Base-by-base conservation (phyloP, 1,284 basidiomycete species). In the Macrocystidia cucumis region DNA sequence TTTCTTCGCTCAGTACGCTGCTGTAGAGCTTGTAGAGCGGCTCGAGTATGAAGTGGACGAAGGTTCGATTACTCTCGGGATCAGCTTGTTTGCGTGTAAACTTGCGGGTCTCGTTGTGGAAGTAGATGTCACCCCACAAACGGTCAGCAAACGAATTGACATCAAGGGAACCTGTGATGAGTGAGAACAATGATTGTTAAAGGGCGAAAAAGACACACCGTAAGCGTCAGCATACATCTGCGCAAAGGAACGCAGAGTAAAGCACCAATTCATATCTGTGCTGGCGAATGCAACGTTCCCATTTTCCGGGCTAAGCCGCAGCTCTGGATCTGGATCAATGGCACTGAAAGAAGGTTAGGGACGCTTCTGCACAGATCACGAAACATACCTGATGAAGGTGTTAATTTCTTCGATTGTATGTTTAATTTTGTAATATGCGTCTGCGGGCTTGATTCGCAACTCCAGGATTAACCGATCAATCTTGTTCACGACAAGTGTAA, bases 381-480 rank as follows among this genome's bases (percentile, higher is more conserved):
- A 29, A 35, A 27, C 34, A 20, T 14, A 52, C 66, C 40, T 39
- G 6, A 90, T 95, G 57, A 92, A 81, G 2, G 85, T 88, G 60
- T 99, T 99, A 42, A 99, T 85, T 59, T 98, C 96, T 55, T 98
- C 96, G 41, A 99, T 95, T 4, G 95, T 96, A 54, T 98, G 95
- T 58, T 91, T 96, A 48, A 98, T 89, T 70, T 98, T 98, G 68
- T 95, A 98, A 68, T 91, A 98, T 1, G 96, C 96, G 52, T 98
- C 96, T 29, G 82, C 67, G 32, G 96, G 95, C 48, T 95, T 95
- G 47, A 99, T 81, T 22, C 96, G 84, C 37, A 99, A 72, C 61
- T 99, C 96, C 32, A 98, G 76, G 45, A 98, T 95, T 31, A 98
- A 75, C 38, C 96, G 78, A 62, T 99, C 96, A 51, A 98, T 82